phyloP scores from a whole-genome alignment of 83 land plant species.

The Isoetes engelmannii region DNA sequence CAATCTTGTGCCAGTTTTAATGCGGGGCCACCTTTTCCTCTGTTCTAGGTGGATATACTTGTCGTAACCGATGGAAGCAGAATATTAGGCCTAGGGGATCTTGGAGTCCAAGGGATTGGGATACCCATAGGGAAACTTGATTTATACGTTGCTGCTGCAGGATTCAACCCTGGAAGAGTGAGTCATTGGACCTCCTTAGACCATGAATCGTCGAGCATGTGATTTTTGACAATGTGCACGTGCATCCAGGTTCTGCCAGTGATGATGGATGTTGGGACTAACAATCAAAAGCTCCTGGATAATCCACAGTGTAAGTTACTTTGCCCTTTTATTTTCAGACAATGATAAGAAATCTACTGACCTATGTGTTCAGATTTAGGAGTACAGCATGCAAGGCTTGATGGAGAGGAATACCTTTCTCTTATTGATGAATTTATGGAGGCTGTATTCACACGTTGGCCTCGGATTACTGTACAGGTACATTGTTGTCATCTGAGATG shows the following conservation, averaged over 20 bases:
- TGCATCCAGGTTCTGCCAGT: constrained; percentile 80
- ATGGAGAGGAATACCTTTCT: constrained; percentile 87
- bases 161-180: constrained; percentile 83
- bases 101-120: constrained; percentile 92
- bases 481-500: not conserved
- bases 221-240: no score
- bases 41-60: constrained; percentile 73
- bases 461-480: constrained; percentile 96
- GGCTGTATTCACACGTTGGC: constrained; percentile 97
- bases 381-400: constrained; percentile 74
- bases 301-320: constrained; percentile 75
- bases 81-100: constrained; percentile 85
- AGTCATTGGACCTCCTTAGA: not conserved
- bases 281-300: constrained; percentile 76
- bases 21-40: no score
- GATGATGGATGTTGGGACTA: constrained; percentile 98
- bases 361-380: constrained; percentile 54
- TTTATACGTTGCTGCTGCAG: constrained; percentile 96
- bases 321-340: not conserved
- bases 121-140: constrained; percentile 94
- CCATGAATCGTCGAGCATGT: no score
- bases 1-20: not conserved
- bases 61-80: constrained; percentile 92
- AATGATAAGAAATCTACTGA: constrained; percentile 2
- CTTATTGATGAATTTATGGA: constrained; percentile 99